Base-by-base conservation (phyloP, 2,329 filamentous ascomycete genomes). In the Aspergillus clavatus region DNA sequence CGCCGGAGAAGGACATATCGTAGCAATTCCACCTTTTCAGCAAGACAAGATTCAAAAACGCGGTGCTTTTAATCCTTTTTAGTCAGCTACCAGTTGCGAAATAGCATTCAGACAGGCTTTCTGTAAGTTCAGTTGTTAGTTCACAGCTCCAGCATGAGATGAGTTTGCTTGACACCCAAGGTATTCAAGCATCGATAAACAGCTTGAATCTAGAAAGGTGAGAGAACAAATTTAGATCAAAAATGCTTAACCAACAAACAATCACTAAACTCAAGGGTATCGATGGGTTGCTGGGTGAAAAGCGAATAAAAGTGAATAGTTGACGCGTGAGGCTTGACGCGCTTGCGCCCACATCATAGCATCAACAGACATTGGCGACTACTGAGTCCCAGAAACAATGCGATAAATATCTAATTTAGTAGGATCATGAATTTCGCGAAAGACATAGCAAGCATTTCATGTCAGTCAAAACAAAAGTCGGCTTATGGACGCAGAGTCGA, bases 331-430 rank as follows among this genome's bases (percentile, higher is more conserved):
- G 18, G 31, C 4, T 35, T 16, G 16, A 35, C 31, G 31, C 31
- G 31, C 31, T 11, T 16, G 6, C 19, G 10, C 38, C 21, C 24
- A 37, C 23, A 43, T 36, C 22, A 21, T 27, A 29, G 28, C 3
- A 21, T 35, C 38, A 33, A 19, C 27, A 28, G 28, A 38, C 35
- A 45, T 38, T 31, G 27, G 39, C 22, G 19, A 29, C 14, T 3
- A 21, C 14, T 10, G 21, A 24, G 22, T 24, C 27, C 21, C 24
- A 23, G 27, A 29, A 37, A 38, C 5, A 21, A 37, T 36, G 27
- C 19, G 38, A 33, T 42, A 40, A 43, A 52, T 29, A 47, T 46
- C 37, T 39, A 40, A 35, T 47, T 52, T 38, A 18, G 47, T 44
- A 39, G 26, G 38, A 50, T 24, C 42, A 51, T 53, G 40, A 47